Evolutionary conservation across 2,329 filamentous ascomycete species (phyloP).

Genomic region (Mollisia scopiformis): DNA sequence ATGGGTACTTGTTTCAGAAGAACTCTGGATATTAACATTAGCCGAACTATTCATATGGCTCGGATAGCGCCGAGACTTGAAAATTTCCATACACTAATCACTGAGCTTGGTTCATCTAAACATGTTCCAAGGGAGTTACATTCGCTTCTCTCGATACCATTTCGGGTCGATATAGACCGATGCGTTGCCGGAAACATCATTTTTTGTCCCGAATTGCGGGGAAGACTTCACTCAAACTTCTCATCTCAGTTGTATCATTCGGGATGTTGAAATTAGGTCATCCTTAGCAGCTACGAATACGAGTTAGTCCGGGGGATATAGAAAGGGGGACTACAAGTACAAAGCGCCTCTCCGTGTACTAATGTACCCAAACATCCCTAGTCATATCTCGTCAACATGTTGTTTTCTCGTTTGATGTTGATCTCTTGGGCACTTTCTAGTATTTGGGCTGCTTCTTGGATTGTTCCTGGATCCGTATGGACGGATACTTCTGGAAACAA

Average conservation of each 20-base stretch:
- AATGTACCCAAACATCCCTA: not conserved
- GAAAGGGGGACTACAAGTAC: not conserved
- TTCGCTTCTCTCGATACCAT: not conserved
- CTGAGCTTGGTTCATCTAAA: not conserved
- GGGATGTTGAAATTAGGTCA: not conserved
- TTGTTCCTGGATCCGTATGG: constrained; percentile 44
- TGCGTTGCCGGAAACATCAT: not conserved
- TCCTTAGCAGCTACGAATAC: too few species aligned
- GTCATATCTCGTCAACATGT: not conserved
- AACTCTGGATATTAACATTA: not conserved
- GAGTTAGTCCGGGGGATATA: too few species aligned
- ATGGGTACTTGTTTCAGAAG: not conserved
- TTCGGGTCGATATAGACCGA: not conserved
- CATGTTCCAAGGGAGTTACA: not conserved
- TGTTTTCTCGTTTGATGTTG: not conserved
- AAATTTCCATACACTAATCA: not conserved
- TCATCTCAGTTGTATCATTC: not conserved
- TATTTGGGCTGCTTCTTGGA: constrained; percentile 39
- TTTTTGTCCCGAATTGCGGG: not conserved
- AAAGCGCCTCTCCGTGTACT: not conserved
- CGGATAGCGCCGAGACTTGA: not conserved
- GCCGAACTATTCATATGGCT: not conserved
- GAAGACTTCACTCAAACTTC: not conserved
- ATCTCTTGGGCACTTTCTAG: not conserved
- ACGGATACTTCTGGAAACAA: constrained; percentile 42